Evolutionary conservation across 2,329 filamentous ascomycete species (phyloP).

Genomic region (Mycosphaerelloides madeirae): DNA sequence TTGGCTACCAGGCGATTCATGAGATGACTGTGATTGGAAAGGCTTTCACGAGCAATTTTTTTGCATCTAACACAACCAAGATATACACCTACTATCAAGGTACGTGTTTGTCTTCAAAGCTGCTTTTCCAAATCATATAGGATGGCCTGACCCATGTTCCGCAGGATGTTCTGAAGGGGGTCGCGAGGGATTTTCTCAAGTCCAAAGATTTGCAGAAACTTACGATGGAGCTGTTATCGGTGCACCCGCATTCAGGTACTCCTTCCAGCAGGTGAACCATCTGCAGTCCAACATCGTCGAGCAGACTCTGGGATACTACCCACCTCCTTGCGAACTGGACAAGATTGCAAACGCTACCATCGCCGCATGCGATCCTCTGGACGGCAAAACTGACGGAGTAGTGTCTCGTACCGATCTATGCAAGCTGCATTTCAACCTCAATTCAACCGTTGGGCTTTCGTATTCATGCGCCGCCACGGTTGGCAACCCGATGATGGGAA

Average conservation of each 20-base stretch:
- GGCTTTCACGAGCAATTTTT: slow-evolving; percentile 40
- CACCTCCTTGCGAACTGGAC: slow-evolving; percentile 43
- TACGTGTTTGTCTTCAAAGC: no score
- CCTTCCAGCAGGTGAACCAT: slow-evolving; percentile 45
- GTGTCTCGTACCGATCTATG: slow-evolving; percentile 48
- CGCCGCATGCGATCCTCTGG: slow-evolving; percentile 51
- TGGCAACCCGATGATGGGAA: slow-evolving; percentile 26
- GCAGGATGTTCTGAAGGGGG: slow-evolving; percentile 54
- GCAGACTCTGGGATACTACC: slow-evolving; percentile 39
- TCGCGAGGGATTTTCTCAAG: slow-evolving; percentile 46
- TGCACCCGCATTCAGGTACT: slow-evolving; percentile 45
- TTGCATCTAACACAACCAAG: slow-evolving; percentile 24
- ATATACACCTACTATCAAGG: slow-evolving; percentile 46
- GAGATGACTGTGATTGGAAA: slow-evolving; percentile 51
- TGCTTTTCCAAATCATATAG: no score
- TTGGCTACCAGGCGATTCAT: slow-evolving; percentile 46
- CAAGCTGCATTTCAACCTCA: slow-evolving; percentile 44
- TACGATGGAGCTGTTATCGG: slow-evolving; percentile 46
- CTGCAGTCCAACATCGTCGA: slow-evolving; percentile 39
- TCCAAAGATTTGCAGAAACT: slow-evolving; percentile 48
- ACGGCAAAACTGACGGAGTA: slow-evolving; percentile 53
- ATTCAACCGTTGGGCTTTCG: slow-evolving; percentile 42
- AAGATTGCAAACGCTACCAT: slow-evolving; percentile 54
- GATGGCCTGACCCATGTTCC: no score
- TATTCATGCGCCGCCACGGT: slow-evolving; percentile 41